Evolutionary conservation across 805 yeast genomes (phyloP), one percentile per base, ranked within the genome.

Genomic region (Pichia cephalocereana): DNA sequence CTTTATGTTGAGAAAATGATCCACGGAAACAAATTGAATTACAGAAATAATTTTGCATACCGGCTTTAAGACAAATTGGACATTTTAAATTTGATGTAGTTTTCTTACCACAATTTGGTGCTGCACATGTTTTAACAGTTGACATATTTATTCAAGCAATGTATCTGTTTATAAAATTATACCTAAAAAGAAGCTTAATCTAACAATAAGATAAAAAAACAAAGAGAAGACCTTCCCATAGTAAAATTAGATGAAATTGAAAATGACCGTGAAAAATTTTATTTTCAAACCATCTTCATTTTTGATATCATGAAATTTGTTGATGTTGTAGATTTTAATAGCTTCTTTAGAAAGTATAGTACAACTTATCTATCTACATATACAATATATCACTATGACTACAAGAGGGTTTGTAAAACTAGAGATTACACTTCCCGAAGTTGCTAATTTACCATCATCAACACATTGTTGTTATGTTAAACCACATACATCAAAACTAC

Each of bases 41-140:
- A 69, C 99, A 93, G 67, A 91, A 93, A 18, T 74, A 74, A 44
- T 77, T 70, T 39, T 73, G 70, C 44, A 77, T 57, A 15, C 80
- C 86, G 51, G 74, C 74, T 61, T 93, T 90, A 52, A 93, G 68
- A 66, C 99, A 93, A 15, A 90, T 72, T 0, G 99, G 99, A 65
- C 99, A 93, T 63, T 89, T 89, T 55, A 93, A 71, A 40, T 74
- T 66, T 19, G 95, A 83, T 4, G 70, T 70, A 14, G 96, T 89
- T 37, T 73, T 76, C 58, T 88, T 89, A 19, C 93, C 93, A 70
- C 99, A 93, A 57, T 79, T 86, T 19, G 86, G 78, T 26, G 96
- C 85, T 11, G 86, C 70, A 67, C 97, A 91, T 38, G 30, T 19
- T n/a, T 34, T 26, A 11, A 32, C 37, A 36, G 42, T 39, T 11